Percentiles rank a stretch among this genome's conserved stretches.
These are phyloP conservation scores for Phytophthora sp. DNA, from an alignment of 352 stramenopile genomes.

Conservation along the genomic window DNA sequence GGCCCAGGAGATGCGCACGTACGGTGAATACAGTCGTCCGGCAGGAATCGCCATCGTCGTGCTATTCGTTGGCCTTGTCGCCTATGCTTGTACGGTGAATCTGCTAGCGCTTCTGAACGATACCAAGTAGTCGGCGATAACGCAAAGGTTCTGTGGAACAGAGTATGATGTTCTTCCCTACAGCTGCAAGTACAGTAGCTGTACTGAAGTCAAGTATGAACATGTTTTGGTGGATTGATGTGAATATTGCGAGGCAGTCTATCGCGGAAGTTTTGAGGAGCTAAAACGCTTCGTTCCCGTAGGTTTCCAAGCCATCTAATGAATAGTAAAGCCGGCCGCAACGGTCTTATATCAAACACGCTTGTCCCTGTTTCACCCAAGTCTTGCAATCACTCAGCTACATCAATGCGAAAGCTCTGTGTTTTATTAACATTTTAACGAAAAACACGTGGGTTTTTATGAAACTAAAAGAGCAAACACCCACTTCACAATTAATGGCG, in stretches of 20 bases:
- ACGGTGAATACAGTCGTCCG: conserved; percentile 48
- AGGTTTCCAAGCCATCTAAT: conserved; percentile 15
- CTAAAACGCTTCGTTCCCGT: conserved; percentile 1
- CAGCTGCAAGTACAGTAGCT: conserved; percentile 1
- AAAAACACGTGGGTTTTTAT: no score
- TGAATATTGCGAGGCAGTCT: conserved; percentile 16
- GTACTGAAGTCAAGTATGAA: conserved; percentile 8
- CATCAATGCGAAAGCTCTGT: no score
- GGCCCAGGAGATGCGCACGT: conserved; percentile 65
- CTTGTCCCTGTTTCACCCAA: no score
- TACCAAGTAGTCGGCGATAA: conserved; percentile 20
- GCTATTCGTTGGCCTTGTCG: conserved; percentile 51
- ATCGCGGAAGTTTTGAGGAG: conserved; percentile 22
- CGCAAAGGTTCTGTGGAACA: conserved; percentile 3
- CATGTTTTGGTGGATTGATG: conserved; percentile 23
- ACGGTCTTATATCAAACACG: background rate
- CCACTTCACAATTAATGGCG: no score
- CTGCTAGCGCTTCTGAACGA: conserved; percentile 43
- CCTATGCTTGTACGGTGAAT: conserved; percentile 52
- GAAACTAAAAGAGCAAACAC: no score
- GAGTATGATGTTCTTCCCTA: background rate
- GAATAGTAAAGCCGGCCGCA: conserved; percentile 20
- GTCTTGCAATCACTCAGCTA: no score
- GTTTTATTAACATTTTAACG: no score
- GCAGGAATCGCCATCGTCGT: conserved; percentile 43